Percentiles rank a stretch among this genome's conserved stretches.
These are phyloP conservation scores for Canariomyces notabilis DNA, from an alignment of 2,329 filamentous ascomycete species.

Conservation along the genomic window DNA sequence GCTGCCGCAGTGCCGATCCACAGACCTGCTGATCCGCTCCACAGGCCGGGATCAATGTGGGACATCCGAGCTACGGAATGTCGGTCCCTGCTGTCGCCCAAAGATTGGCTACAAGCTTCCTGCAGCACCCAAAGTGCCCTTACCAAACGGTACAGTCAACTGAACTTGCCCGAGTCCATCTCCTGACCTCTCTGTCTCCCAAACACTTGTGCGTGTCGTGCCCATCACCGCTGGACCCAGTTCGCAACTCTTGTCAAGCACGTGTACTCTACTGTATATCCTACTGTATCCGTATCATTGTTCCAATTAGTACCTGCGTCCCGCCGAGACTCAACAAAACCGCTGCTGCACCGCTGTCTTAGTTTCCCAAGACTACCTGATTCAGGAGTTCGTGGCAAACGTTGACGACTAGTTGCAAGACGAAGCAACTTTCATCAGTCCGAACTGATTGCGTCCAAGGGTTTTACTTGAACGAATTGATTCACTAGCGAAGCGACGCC, in stretches of 20 bases:
- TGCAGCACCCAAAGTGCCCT: too few relatives aligned
- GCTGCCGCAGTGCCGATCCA: conserved; percentile 13
- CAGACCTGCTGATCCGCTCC: conserved; percentile 20
- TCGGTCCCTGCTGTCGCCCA: background rate
- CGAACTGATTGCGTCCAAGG: background rate
- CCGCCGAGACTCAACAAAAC: conserved; percentile 3
- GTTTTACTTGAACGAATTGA: conserved; percentile 4
- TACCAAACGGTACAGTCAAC: too few relatives aligned
- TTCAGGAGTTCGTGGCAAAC: too few relatives aligned
- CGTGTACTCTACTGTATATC: background rate
- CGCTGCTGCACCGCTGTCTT: background rate
- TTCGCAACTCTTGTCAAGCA: too few relatives aligned
- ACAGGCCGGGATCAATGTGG: too few relatives aligned
- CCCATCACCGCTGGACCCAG: too few relatives aligned
- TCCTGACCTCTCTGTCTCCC: background rate
- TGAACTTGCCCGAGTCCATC: conserved; percentile 2
- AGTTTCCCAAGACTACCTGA: background rate
- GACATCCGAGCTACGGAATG: background rate
- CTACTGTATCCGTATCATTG: background rate
- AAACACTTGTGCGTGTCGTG: too few relatives aligned
- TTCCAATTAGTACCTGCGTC: background rate
- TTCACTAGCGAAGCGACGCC: background rate
- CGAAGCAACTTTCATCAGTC: background rate
- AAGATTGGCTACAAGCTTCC: conserved; percentile 8
- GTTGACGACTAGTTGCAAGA: background rate